A percentile compares a stretch with the other conserved stretches of the same genome.
phyloP scores from a whole-genome alignment of 305 asterid genomes.

The Fraxinus nigra region DNA sequence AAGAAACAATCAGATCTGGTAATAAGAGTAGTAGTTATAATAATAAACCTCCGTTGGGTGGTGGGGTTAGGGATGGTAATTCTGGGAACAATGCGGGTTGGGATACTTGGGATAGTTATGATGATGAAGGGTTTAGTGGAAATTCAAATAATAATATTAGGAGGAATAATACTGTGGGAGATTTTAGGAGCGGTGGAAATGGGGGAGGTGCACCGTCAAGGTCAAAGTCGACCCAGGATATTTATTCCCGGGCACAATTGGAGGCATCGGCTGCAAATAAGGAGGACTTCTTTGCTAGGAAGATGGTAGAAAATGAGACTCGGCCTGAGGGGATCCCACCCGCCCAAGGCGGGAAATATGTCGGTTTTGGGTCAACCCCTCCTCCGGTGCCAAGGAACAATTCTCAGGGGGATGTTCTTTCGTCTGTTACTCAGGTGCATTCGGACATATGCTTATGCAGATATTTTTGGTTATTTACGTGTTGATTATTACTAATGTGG shows the following conservation, averaged over 20 bases:
- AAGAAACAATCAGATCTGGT: conserved; percentile 41
- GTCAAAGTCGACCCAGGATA: conserved; percentile 68
- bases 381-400: conserved; percentile 37
- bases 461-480: not conserved
- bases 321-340: conserved; percentile 86
- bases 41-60: conserved; percentile 61
- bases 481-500: conserved; percentile 18
- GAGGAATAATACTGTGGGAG: conserved; percentile 75
- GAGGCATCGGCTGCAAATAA: conserved; percentile 89
- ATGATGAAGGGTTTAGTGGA: conserved; percentile 48
- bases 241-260: conserved; percentile 51
- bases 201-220: conserved; percentile 53
- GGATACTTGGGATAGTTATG: conserved; percentile 82
- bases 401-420: conserved; percentile 59
- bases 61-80: conserved; percentile 32
- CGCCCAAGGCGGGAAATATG: conserved; percentile 87
- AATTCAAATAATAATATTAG: conserved; percentile 40
- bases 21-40: conserved; percentile 14
- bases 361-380: conserved; percentile 70
- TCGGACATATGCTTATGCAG: not conserved
- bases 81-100: conserved; percentile 51
- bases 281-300: conserved; percentile 61
- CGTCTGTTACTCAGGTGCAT: conserved; percentile 58
- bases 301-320: conserved; percentile 65
- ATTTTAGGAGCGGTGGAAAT: conserved; percentile 60